Conservation (phyloP, 1,139 yeast species). For the Nakaseomyces bracarensis region DNA sequence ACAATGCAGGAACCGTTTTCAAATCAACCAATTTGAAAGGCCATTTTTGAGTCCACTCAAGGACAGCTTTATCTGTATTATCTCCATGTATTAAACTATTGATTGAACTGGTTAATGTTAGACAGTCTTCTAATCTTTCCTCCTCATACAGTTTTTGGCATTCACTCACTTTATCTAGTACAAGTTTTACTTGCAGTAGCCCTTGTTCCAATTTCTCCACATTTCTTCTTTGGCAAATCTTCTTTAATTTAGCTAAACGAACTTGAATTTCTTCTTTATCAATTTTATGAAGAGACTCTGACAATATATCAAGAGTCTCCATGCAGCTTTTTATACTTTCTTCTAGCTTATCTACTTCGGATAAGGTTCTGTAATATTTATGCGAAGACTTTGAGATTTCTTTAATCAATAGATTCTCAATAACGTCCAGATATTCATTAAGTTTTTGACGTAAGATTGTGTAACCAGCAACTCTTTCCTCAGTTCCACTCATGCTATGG, state of each 20-base stretch:
- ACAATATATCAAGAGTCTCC: slow-evolving; percentile 40
- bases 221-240: slow-evolving; percentile 49
- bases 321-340: slow-evolving; percentile 48
- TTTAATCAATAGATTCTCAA: slow-evolving; percentile 69
- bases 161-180: slow-evolving; percentile 42
- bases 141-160: slow-evolving; percentile 44
- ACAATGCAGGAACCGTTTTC: slow-evolving; percentile 49
- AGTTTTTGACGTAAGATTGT: slow-evolving; percentile 68
- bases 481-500: slow-evolving; percentile 22
- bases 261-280: slow-evolving; percentile 45
- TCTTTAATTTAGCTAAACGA: slow-evolving; percentile 46
- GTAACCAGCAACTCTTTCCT: slow-evolving; percentile 27
- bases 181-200: slow-evolving; percentile 52
- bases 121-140: slow-evolving; percentile 38
- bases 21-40: slow-evolving; percentile 46
- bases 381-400: slow-evolving; percentile 82
- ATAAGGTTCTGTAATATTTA: slow-evolving; percentile 76
- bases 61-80: slow-evolving; percentile 26
- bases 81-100: slow-evolving; percentile 53
- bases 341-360: slow-evolving; percentile 58
- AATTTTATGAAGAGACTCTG: slow-evolving; percentile 36
- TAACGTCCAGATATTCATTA: slow-evolving; percentile 74
- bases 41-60: slow-evolving; percentile 40
- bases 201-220: slow-evolving; percentile 56
- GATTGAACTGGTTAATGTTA: slow-evolving; percentile 48